Evolutionary conservation across 2,329 filamentous ascomycete genomes (phyloP), one percentile per base, ranked within the genome.

Genomic region (Penicillium brasilianum): DNA sequence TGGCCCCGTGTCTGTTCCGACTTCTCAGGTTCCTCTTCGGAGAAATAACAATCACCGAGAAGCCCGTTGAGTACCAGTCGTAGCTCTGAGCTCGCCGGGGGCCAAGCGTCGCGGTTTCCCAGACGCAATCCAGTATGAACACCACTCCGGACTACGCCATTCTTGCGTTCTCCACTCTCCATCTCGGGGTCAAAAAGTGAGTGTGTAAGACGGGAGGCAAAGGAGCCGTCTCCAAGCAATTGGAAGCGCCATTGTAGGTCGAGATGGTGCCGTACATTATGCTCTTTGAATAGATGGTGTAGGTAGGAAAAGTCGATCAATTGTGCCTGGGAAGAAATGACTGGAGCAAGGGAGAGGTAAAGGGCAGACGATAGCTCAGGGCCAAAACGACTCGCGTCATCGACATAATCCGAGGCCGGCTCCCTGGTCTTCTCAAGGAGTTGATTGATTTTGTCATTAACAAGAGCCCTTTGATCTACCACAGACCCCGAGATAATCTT

Each of bases 31-130:
- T 64, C 64, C 32, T 66, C 58, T 20, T 62, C 69, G 6, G 76
- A 76, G 50, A 78, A 77, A 67, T 92, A 92, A 65, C 87, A 91
- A 65, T 97, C 93, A 1, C 85, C 84, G 7, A 98, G 80, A 0
- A 98, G 85, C 0, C 92, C 93, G 85, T 93, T 96, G 18, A 99
- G 82, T 0, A 92, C 92, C 5, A 98, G 83, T 10, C 93, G 87
- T n/a, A 99, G 80, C 74, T 98, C 95, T 0, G 93, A 97, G 74
- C 91, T 96, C 25, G 93, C 93, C 4, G 95, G 95, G 28, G 95
- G 95, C 95, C 95, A 98, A 34, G 84, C 91, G 58, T 91, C 88
- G 69, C 92, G 86, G 2, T 86, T 87, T n/a, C 90, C 90, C 0
- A 98, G 82, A 43, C 93, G 89, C 43, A 98, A 82, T 0, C 95